Conservation (phyloP, 2,329 filamentous ascomycete genomes). For the Fusarium hainanense region DNA sequence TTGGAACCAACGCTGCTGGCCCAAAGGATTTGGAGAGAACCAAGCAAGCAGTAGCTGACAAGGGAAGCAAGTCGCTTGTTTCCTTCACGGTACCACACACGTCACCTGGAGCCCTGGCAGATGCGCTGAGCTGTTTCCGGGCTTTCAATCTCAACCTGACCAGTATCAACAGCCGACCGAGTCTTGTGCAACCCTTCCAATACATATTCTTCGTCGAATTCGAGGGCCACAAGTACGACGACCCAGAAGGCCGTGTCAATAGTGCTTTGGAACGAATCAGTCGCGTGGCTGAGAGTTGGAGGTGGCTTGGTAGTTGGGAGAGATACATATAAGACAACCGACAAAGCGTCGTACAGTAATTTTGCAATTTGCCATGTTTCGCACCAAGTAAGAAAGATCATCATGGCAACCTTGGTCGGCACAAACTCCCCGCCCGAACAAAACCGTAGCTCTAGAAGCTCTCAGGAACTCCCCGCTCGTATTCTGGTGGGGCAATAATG, state of each 20-base stretch:
- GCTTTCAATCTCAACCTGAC: conserved; percentile 81
- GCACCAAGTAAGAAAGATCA: conserved; percentile 24
- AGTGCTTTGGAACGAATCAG: conserved; percentile 69
- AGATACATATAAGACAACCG: conserved; percentile 46
- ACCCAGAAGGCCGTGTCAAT: conserved; percentile 68
- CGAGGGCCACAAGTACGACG: conserved; percentile 66
- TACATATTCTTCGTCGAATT: conserved; percentile 98
- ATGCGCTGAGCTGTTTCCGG: conserved; percentile 83
- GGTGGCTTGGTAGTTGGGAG: conserved; percentile 78
- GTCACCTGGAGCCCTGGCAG: conserved; percentile 82
- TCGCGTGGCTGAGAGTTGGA: conserved; percentile 68
- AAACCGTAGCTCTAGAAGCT: conserved; percentile 17
- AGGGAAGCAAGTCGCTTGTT: conserved; percentile 75
- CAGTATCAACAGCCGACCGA: conserved; percentile 88
- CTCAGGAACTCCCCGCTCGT: conserved; percentile 43
- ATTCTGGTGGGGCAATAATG: conserved; percentile 35
- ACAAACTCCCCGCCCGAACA: conserved; percentile 30
- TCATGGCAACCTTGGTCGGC: conserved; percentile 9
- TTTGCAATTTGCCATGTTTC: conserved; percentile 1
- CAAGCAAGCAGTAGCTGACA: conserved; percentile 42
- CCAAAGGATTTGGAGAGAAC: conserved; percentile 44
- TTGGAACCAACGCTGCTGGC: conserved; percentile 55
- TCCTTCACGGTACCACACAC: conserved; percentile 85
- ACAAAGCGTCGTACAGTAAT: conserved; percentile 29
- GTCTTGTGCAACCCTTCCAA: conserved; percentile 79